Conservation (phyloP, 192 early-diverging fungal genomes). For the Mortierella hygrophila region DNA sequence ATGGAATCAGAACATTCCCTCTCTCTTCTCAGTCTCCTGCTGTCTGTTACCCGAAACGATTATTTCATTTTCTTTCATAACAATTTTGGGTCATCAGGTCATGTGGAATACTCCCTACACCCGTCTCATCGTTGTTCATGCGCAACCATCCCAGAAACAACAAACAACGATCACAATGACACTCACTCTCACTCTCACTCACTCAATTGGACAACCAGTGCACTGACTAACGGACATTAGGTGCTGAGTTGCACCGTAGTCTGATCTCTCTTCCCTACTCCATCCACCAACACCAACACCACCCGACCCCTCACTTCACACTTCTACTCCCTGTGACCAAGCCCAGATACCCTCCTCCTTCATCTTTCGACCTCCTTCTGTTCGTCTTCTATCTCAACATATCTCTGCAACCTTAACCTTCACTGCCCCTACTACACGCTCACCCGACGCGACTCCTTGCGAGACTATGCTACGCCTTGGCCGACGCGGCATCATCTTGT, state of each 20-base stretch:
- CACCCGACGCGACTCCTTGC: not conserved
- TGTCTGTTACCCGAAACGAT: not conserved
- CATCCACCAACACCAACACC: not conserved
- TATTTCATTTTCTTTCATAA: not conserved
- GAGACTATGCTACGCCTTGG: conserved; percentile 34
- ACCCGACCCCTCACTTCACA: not conserved
- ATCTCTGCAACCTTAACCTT: not conserved
- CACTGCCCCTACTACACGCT: not conserved
- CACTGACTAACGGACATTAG: not conserved
- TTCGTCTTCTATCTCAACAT: not conserved
- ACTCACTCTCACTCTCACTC: not conserved
- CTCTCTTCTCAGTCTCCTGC: not conserved
- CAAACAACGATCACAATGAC: not conserved
- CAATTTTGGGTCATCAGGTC: not conserved
- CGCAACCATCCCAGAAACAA: not conserved
- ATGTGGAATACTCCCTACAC: conserved; percentile 1
- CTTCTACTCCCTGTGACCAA: no score
- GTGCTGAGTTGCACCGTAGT: not conserved
- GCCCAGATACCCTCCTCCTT: no score
- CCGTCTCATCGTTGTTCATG: not conserved
- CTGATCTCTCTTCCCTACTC: conserved; percentile 7
- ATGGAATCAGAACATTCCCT: no score
- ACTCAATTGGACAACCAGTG: not conserved
- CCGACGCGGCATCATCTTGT: conserved; percentile 44
- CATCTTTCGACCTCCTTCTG: not conserved